Conservation (phyloP, 768 basidiomycete species). For the Suillus hirtellus region DNA sequence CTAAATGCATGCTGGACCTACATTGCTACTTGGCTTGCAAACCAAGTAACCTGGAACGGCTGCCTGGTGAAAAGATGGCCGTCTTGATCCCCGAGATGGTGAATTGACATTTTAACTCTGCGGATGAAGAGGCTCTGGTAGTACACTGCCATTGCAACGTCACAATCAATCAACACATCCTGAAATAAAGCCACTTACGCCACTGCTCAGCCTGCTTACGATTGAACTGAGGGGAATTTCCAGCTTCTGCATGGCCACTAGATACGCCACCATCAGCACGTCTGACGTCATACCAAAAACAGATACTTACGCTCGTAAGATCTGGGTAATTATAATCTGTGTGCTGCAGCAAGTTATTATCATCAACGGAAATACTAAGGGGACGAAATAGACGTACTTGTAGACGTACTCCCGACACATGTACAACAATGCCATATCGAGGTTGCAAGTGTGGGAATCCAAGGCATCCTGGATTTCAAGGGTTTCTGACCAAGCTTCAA, state of each 20-base stretch:
- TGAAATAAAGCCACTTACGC: constrained; percentile 50
- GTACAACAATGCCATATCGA: constrained; percentile 67
- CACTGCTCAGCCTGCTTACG: constrained; percentile 76
- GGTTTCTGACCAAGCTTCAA: constrained; percentile 66
- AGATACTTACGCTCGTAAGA: constrained; percentile 58
- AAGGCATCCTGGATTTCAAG: constrained; percentile 67
- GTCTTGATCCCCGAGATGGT: constrained; percentile 49
- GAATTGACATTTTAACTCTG: constrained; percentile 55
- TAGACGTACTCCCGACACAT: constrained; percentile 70
- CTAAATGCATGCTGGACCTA: constrained; percentile 33
- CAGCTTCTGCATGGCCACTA: constrained; percentile 53
- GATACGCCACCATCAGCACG: not conserved
- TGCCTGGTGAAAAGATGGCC: constrained; percentile 62
- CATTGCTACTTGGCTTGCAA: constrained; percentile 65
- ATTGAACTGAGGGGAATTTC: constrained; percentile 56
- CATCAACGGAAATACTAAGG: not conserved
- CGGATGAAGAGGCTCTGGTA: constrained; percentile 70
- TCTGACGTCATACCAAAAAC: not conserved
- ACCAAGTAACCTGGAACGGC: constrained; percentile 74
- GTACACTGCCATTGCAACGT: constrained; percentile 44
- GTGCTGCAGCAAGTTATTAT: constrained; percentile 43
- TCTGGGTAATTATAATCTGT: constrained; percentile 63
- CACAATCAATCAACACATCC: constrained; percentile 2
- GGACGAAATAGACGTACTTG: constrained; percentile 51
- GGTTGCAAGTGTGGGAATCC: constrained; percentile 67